Conservation (phyloP, 192 early-diverging fungal species). For the Coemansia guatemalensis region DNA sequence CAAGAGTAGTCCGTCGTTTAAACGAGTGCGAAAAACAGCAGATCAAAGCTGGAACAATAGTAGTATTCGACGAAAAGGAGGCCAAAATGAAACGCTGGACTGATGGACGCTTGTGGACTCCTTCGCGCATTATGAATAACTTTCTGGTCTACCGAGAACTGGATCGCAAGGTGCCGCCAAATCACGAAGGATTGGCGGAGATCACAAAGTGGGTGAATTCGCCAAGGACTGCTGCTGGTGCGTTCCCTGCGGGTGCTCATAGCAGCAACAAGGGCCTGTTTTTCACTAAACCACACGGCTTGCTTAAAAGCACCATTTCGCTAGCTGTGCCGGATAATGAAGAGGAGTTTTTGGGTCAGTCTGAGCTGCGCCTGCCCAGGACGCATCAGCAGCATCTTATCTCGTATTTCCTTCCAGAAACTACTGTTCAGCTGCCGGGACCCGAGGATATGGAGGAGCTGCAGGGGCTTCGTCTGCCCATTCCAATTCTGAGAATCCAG, state of each 20-base stretch:
- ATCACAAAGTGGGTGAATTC: slow-evolving; percentile 6
- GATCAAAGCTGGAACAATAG: slow-evolving; percentile 74
- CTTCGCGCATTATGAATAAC: slow-evolving; percentile 77
- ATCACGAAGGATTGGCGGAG: slow-evolving; percentile 38
- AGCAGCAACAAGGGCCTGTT: slow-evolving; percentile 46
- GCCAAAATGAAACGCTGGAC: slow-evolving; percentile 88
- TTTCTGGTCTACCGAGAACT: slow-evolving; percentile 80
- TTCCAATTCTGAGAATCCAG: slow-evolving; percentile 34
- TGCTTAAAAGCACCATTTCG: slow-evolving; percentile 81
- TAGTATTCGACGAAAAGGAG: slow-evolving; percentile 84
- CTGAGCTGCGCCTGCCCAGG: slow-evolving; percentile 10
- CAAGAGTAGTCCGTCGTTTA: slow-evolving; percentile 68
- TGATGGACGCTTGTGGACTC: slow-evolving; percentile 79
- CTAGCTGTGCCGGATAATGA: slow-evolving; percentile 58
- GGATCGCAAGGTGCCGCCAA: slow-evolving; percentile 58
- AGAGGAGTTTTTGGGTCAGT: slow-evolving; percentile 22
- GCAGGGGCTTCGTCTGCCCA: slow-evolving; percentile 24
- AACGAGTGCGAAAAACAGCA: slow-evolving; percentile 71
- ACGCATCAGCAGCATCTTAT: slow-evolving; percentile 48
- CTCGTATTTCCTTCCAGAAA: slow-evolving; percentile 35
- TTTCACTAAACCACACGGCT: slow-evolving; percentile 58
- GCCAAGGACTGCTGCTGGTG: background rate
- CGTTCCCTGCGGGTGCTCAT: slow-evolving; percentile 7
- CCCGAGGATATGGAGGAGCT: slow-evolving; percentile 51
- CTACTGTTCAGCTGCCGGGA: slow-evolving; percentile 8